These are phyloP conservation scores for Dendrobium nobile DNA, from an alignment of 106 monocot genomes.

Conservation along the genomic window DNA sequence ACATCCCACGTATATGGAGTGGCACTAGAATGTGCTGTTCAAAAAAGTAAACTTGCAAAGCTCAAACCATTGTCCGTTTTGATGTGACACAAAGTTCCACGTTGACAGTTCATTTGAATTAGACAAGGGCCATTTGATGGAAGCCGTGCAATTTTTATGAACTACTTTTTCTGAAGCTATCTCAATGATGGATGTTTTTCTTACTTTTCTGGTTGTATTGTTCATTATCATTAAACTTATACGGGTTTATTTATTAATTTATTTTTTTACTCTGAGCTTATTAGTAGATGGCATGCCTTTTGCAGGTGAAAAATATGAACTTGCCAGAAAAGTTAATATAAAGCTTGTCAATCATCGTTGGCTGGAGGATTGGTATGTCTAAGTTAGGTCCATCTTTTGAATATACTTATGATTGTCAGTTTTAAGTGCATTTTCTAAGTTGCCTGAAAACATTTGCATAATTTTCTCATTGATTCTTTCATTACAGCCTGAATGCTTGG, in stretches of 20 bases:
- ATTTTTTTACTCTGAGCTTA: neutral
- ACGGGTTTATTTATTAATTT: neutral
- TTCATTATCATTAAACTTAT: neutral
- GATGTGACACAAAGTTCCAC: neutral
- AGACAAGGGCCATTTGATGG: neutral
- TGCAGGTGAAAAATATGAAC: conserved; percentile 92
- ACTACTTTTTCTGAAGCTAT: neutral
- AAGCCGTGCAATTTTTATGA: neutral
- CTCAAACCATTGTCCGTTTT: neutral
- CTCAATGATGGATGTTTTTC: neutral
- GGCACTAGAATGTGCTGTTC: too few relatives aligned
- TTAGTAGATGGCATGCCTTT: neutral
- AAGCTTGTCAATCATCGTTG: conserved; percentile 95
- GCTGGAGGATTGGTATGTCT: conserved; percentile 85
- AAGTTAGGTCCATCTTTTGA: neutral
- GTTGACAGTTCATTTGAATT: neutral
- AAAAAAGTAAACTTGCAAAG: too few relatives aligned
- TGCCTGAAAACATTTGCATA: neutral
- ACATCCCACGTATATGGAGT: too few relatives aligned
- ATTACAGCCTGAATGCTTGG: conserved; percentile 75
- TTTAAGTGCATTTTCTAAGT: neutral
- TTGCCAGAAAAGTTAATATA: conserved; percentile 86
- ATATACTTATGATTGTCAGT: neutral
- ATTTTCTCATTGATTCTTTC: conserved; percentile 9
- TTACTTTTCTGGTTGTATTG: neutral